These are phyloP conservation scores for Cokeromyces recurvatus DNA, from an alignment of 371 early-diverging fungal genomes.

Conservation along the genomic window DNA sequence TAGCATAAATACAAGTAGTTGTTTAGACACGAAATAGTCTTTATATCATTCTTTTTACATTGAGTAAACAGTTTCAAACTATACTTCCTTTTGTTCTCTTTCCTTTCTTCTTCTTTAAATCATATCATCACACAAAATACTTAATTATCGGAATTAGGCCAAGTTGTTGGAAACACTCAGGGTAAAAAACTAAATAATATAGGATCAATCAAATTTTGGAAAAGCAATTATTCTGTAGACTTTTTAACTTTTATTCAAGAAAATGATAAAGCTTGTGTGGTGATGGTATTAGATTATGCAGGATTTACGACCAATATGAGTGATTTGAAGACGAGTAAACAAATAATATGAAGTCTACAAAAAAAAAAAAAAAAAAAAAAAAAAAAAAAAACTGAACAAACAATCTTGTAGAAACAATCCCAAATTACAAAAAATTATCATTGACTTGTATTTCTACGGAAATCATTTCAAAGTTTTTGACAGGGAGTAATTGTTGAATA, in stretches of 20 bases:
- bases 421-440: conserved; percentile 11
- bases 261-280: conserved; percentile 11
- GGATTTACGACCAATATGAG: conserved; percentile 12
- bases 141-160: too few species aligned
- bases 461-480: conserved; percentile 7
- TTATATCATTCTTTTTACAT: too few species aligned
- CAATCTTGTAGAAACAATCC: conserved; percentile 7
- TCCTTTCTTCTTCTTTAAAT: too few species aligned
- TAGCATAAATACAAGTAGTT: too few species aligned
- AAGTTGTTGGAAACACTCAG: conserved; percentile 11
- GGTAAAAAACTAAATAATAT: conserved; percentile 8
- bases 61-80: too few species aligned
- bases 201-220: background rate
- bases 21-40: too few species aligned
- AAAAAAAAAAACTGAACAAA: conserved; percentile 10
- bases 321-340: conserved; percentile 10
- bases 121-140: too few species aligned
- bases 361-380: too few species aligned
- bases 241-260: conserved; percentile 14
- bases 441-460: conserved; percentile 2
- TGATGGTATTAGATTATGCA: conserved; percentile 7
- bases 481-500: conserved; percentile 5
- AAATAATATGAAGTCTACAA: conserved; percentile 8
- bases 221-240: conserved; percentile 11
- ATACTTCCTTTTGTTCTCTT: too few species aligned